Conservation (phyloP, 768 basidiomycete species). For the Mycena galopus region DNA sequence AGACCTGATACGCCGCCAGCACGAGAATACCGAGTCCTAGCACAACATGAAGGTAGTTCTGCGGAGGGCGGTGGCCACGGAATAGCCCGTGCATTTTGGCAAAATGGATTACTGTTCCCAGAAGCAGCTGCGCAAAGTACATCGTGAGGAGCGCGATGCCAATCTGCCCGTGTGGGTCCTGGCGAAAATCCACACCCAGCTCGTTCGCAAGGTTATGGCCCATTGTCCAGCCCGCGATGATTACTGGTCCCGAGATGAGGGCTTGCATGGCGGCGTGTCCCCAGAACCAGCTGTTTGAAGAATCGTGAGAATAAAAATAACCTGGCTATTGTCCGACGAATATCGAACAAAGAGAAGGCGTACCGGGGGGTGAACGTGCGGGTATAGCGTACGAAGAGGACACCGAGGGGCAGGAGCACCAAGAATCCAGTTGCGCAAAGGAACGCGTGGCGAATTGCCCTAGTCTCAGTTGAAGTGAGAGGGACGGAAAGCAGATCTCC, state of each 20-base stretch:
- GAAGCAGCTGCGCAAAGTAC: slow-evolving; percentile 62
- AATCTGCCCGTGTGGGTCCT: slow-evolving; percentile 64
- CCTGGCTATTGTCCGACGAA: no score
- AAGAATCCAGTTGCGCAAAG: slow-evolving; percentile 67
- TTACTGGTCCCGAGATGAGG: slow-evolving; percentile 64
- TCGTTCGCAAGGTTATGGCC: slow-evolving; percentile 54
- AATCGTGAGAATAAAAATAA: background rate
- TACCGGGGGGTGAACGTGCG: slow-evolving; percentile 64
- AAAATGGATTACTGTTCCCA: slow-evolving; percentile 67
- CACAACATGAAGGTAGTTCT: slow-evolving; percentile 67
- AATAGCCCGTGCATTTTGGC: slow-evolving; percentile 57
- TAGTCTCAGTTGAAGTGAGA: slow-evolving; percentile 48
- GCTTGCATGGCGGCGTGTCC: slow-evolving; percentile 66
- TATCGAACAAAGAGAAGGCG: slow-evolving; percentile 30
- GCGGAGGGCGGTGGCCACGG: slow-evolving; percentile 59
- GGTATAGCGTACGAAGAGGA: slow-evolving; percentile 65
- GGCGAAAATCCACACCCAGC: slow-evolving; percentile 48
- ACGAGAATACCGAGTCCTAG: slow-evolving; percentile 68
- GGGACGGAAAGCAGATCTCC: slow-evolving; percentile 17
- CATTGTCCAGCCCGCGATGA: slow-evolving; percentile 61
- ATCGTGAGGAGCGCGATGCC: slow-evolving; percentile 67
- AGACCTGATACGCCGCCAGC: slow-evolving; percentile 65
- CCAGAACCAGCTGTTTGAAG: slow-evolving; percentile 59
- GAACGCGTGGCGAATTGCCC: slow-evolving; percentile 62
- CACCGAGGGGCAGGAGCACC: slow-evolving; percentile 70